A percentile compares a stretch with the other conserved stretches of the same genome.
Conservation (phyloP, 2,329 filamentous ascomycete species). For the Calonectria pauciramosa region DNA sequence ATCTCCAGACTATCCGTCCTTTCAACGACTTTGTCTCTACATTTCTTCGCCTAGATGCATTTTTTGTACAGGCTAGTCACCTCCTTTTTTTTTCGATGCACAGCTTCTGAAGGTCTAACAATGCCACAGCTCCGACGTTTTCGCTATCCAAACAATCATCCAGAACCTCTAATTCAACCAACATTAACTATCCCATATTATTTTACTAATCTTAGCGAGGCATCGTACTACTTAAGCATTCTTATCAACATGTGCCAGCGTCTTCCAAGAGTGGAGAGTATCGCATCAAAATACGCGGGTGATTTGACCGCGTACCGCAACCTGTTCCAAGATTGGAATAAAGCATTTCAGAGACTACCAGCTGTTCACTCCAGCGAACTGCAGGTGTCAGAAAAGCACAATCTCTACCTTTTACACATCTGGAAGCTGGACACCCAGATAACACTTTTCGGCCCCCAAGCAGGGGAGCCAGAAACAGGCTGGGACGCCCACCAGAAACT, state of each 20-base stretch:
- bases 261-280: background rate
- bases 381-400: background rate
- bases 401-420: background rate
- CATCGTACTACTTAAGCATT: background rate
- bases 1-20: background rate
- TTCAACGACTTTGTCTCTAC: background rate
- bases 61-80: background rate
- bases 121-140: background rate
- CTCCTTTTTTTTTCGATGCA: too few relatives aligned
- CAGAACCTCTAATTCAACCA: background rate
- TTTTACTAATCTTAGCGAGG: background rate
- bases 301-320: background rate
- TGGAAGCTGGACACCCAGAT: background rate
- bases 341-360: background rate
- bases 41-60: background rate
- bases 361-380: background rate
- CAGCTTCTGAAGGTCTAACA: background rate
- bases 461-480: background rate
- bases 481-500: background rate
- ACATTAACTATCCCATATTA: background rate
- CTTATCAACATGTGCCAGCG: conserved; percentile 1
- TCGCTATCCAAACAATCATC: background rate
- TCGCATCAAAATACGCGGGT: background rate
- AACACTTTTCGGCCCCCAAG: background rate
- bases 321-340: background rate